Evolutionary conservation across 1,284 basidiomycete species (phyloP), one percentile per base, ranked within the genome.

Genomic region (Bjerkandera adusta): DNA sequence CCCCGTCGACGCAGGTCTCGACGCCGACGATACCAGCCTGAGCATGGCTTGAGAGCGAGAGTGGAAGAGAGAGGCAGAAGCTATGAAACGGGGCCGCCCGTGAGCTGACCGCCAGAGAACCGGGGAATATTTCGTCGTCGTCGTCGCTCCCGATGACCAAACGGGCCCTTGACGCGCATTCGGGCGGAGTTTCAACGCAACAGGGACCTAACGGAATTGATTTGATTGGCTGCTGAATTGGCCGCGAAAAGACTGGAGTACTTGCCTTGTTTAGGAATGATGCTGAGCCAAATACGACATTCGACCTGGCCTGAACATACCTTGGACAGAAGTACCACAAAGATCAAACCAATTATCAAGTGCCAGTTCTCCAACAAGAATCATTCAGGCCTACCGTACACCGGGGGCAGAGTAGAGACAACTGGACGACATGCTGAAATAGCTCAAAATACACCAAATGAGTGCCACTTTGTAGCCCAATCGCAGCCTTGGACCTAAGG

Each of bases 1-100:
- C 57, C 82, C 80, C 72, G 77, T 73, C 59, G 80, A 76, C 54
- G 80, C 65, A 52, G 83, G 78, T 62, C 80, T 63, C 32, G 68
- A 66, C 51, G 64, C 66, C 50, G 64, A 73, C 61, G 79, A 77
- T 46, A 83, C 81, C 55, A 84, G 68, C 61, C 83, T 77, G 62
- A 84, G 67, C 83, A 85, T 85, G 52, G 54, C 63, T 61, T 56
- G 60, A 39, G 37, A 22, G 34, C 29, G 29, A 38, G 18, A 16
- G 27, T 36, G 26, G 32, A 24, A 45, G 48, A 25, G 53, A 50
- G 44, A 43, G 43, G 48, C 42, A 49, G 18, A 42, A 42, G 52
- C 44, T 51, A 45, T 24, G 10, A 18, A 24, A 39, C 46, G 36
- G 21, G 49, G 38, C 20, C 34, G 43, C 35, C 25, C 39, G 32